Base-by-base conservation (phyloP, 2,329 filamentous ascomycete species). In the Microdochium bolleyi region DNA sequence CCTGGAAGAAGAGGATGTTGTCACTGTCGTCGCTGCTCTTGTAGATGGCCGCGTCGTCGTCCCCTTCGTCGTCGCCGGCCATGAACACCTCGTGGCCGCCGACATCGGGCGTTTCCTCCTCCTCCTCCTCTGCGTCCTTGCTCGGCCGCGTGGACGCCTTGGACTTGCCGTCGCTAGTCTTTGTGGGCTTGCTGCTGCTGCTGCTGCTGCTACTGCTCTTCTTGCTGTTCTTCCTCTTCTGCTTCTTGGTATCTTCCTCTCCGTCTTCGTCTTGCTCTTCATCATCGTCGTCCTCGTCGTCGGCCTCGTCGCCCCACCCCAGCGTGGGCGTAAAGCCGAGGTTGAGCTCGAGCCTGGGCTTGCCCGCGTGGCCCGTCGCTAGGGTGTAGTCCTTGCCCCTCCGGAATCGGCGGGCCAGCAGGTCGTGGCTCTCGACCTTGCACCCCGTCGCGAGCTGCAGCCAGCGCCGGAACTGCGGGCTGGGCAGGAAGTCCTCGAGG, bases 81-180 rank as follows among this genome's bases (percentile, higher is more conserved):
- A 96, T 96, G 77, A 96, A 96, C 54, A 96, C 88, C 64, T 92
- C 87, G 65, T 90, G 87, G 30, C 88, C 88, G 52, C 88, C 88
- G 1, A 88, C 82, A 51, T 87, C 82, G 21, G 75, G n/a, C 19
- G 48, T 9, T 73, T 65, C 61, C 25, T 67, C 61, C 30, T 63
- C 60, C 11, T 56, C 57, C 13, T 64, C 54, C 27, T 57, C 60
- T 55, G 53, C 59, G 24, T 53, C 61, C 27, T 65, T 60, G 16
- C 61, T 62, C 67, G 25, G 52, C 55, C 54, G 68, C 65, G 50
- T 56, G 50, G 63, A 65, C 3, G 53, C 53, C 9, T 66, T 57
- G 37, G 57, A 55, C 58, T 57, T 56, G 3, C 7, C 34, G 34
- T 5, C 34, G 34, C n/a, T n/a, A n/a, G 11, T 5, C 5, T 14